Percentiles rank a stretch among this genome's conserved stretches.
Conservation (phyloP, 2,329 filamentous ascomycete species). For the Hypoxylon sp. region DNA sequence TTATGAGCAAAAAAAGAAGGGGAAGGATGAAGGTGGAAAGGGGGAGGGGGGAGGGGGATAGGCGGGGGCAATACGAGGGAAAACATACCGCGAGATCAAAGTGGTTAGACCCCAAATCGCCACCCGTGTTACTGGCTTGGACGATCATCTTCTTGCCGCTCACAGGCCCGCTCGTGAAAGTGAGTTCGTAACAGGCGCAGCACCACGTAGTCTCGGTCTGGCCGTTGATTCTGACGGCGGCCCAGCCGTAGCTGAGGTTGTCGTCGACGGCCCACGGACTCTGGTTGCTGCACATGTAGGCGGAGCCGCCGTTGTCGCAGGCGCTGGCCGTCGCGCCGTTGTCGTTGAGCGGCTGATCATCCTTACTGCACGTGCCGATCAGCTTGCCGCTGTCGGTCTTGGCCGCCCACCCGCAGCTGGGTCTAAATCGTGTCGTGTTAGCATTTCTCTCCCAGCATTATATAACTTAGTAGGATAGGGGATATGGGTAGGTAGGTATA, state of each 20-base stretch:
- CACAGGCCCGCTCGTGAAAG: constrained; percentile 66
- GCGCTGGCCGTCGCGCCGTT: constrained; percentile 60
- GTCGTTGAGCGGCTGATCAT: constrained; percentile 66
- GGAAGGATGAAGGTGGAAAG: not conserved
- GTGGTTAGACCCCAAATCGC: constrained; percentile 65
- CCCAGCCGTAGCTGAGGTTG: constrained; percentile 71
- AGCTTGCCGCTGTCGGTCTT: constrained; percentile 66
- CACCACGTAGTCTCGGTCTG: constrained; percentile 71
- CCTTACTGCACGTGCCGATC: constrained; percentile 65
- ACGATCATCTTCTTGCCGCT: constrained; percentile 70
- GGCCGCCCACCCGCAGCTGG: constrained; percentile 70
- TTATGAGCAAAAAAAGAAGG: too few relatives aligned
- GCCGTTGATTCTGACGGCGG: constrained; percentile 68
- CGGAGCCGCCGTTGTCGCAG: constrained; percentile 66
- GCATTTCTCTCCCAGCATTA: too few relatives aligned
- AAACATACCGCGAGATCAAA: constrained; percentile 62
- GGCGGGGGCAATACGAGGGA: not conserved
- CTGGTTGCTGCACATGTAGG: constrained; percentile 72
- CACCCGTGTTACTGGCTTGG: constrained; percentile 70
- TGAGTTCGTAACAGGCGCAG: constrained; percentile 72
- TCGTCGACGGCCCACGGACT: constrained; percentile 71
- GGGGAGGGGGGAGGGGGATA: not conserved
- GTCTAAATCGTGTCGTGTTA: constrained; percentile 37
- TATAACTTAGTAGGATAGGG: too few relatives aligned
- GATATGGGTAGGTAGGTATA: too few relatives aligned